A percentile compares a stretch with the other conserved stretches of the same genome.
phyloP scores from a whole-genome alignment of 2,329 filamentous ascomycete species.

The Annulohypoxylon truncatum region DNA sequence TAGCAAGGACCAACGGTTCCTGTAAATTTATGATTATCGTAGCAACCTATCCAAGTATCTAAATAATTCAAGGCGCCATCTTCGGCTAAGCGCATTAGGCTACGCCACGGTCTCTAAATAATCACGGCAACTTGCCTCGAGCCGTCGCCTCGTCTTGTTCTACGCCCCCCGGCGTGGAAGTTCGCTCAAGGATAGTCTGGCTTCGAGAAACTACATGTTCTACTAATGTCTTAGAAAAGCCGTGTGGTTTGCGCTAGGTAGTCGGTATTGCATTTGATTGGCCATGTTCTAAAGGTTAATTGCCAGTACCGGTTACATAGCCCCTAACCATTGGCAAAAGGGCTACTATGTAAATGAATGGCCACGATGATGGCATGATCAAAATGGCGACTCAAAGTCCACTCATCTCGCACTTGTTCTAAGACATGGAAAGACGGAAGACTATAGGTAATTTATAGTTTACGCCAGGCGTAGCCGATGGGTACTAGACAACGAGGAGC shows the following conservation, averaged over 20 bases:
- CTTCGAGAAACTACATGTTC: not conserved
- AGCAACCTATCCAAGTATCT: not conserved
- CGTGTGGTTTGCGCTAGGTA: constrained; percentile 18
- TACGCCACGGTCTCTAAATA: constrained; percentile 7
- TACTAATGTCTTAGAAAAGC: constrained; percentile 15
- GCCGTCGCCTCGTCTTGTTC: constrained; percentile 17
- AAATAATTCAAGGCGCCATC: not conserved
- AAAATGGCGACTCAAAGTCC: not conserved
- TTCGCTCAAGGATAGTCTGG: not conserved
- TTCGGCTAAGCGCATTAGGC: constrained; percentile 17
- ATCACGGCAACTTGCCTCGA: constrained; percentile 25
- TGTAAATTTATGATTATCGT: constrained; percentile 17
- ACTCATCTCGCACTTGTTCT: constrained; percentile 4
- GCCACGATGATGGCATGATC: constrained; percentile 8
- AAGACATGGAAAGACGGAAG: constrained; percentile 8
- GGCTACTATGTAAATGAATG: constrained; percentile 9
- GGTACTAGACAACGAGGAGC: not conserved
- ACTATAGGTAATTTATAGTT: not conserved
- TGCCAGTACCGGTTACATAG: constrained; percentile 4
- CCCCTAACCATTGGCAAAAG: not conserved
- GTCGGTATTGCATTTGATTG: constrained; percentile 16
- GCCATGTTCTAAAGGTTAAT: constrained; percentile 12
- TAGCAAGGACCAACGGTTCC: constrained; percentile 28
- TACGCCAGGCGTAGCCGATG: constrained; percentile 8
- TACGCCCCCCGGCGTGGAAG: not conserved